Conservation (phyloP, 2,329 filamentous ascomycete species). For the Xylaria sp. region DNA sequence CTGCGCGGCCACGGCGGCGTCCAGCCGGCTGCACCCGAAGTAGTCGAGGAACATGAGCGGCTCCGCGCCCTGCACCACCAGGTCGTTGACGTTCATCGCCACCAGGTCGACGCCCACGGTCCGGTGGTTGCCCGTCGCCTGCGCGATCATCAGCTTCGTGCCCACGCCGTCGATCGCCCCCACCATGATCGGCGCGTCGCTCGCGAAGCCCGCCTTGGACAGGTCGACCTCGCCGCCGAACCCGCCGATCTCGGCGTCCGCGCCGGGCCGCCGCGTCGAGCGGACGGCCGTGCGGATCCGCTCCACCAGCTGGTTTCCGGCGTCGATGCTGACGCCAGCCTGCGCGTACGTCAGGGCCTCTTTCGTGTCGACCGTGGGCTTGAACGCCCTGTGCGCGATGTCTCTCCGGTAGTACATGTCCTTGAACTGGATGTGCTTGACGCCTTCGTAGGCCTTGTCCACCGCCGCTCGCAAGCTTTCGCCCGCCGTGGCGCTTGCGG, state of each 20-base stretch:
- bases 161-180: slow-evolving; percentile 95
- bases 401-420: slow-evolving; percentile 93
- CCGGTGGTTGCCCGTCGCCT: slow-evolving; percentile 85
- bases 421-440: slow-evolving; percentile 80
- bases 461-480: slow-evolving; percentile 80
- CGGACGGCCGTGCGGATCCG: slow-evolving; percentile 90
- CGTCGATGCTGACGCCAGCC: slow-evolving; percentile 92
- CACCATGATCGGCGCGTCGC: slow-evolving; percentile 79
- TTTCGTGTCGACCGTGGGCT: slow-evolving; percentile 47
- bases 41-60: slow-evolving; percentile 98
- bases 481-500: slow-evolving; percentile 78
- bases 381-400: slow-evolving; percentile 80
- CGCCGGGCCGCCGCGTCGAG: slow-evolving; percentile 82
- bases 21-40: slow-evolving; percentile 89
- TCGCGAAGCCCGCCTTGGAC: slow-evolving; percentile 70
- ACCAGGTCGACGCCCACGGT: slow-evolving; percentile 97
- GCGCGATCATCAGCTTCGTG: slow-evolving; percentile 95
- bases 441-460: slow-evolving; percentile 82
- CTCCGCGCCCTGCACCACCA: slow-evolving; percentile 93
- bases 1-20: slow-evolving; percentile 76
- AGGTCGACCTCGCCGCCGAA: slow-evolving; percentile 91
- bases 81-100: slow-evolving; percentile 98
- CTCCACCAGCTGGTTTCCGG: slow-evolving; percentile 89
- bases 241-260: slow-evolving; percentile 91
- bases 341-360: slow-evolving; percentile 84